Evolutionary conservation across 2,329 filamentous ascomycete genomes (phyloP), one percentile per base, ranked within the genome.

Genomic region (Fusarium hostae): DNA sequence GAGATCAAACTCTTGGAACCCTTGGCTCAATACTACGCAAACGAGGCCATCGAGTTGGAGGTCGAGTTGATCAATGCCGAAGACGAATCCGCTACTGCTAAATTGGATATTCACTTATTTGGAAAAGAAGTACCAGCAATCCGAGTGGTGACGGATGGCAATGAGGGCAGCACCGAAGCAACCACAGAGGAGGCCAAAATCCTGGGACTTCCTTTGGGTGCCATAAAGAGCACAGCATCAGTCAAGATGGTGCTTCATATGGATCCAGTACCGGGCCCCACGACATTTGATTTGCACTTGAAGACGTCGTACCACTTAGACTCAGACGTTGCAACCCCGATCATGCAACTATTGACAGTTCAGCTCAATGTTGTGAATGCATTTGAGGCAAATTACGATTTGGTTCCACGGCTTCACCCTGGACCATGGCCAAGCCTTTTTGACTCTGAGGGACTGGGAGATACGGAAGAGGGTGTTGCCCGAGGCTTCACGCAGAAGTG

Each of bases 361-460:
- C 90, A 91, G 58, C 80, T 98, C 9, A 88, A 90, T 40, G 87
- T 98, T 60, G 89, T 94, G 59, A 91, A 90, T 54, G 94, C 95
- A 0, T 98, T 99, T 75, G 94, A 97, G 81, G 93, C 94, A 20
- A 96, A 93, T 76, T 98, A 97, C 79, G 94, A 97, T 69, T 89
- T 98, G 68, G 86, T 91, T 16, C 94, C 96, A 15, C 88, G 92
- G 13, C 85, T 97, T 6, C 92, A 98, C 79, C 81, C 87, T 0
- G 91, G 92, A 52, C 86, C 89, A 5, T 99, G 96, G 95, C 95
- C 96, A 2, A 94, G 91, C 78, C 90, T 97, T 75, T 99, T 98
- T 80, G 86, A 90, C 57, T 84, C 88, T 22, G 86, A 90, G 26
- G 83, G 82, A 18, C 76, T 88, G 6, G 79, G 81, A 26, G 79